phyloP scores from a whole-genome alignment of 2,329 filamentous ascomycete species.

The Sporothrix dimorphospora region DNA sequence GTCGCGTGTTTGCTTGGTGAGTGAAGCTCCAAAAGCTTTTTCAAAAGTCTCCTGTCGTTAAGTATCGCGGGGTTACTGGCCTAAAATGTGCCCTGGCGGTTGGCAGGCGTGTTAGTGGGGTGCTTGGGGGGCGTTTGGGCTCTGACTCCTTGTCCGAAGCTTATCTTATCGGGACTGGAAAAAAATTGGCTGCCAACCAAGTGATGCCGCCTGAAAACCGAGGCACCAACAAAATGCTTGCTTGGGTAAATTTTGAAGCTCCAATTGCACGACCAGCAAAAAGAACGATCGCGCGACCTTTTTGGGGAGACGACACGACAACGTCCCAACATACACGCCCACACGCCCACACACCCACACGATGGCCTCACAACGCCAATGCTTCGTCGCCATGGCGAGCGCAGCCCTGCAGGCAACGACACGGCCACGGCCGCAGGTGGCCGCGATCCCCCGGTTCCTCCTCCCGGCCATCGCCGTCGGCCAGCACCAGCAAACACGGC shows the following conservation, averaged over 20 bases:
- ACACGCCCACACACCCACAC: slow-evolving; percentile 30
- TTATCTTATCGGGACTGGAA: slow-evolving; percentile 32
- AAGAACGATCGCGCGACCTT: slow-evolving; percentile 14
- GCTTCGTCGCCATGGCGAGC: slow-evolving; percentile 58
- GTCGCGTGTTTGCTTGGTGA: slow-evolving; percentile 7
- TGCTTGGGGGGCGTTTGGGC: neutral
- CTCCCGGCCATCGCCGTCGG: slow-evolving; percentile 49
- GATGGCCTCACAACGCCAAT: slow-evolving; percentile 59
- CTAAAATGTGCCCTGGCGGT: slow-evolving; percentile 11
- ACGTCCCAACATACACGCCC: neutral
- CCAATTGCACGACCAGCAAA: slow-evolving; percentile 11
- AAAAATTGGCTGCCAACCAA: neutral
- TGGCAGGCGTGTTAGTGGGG: slow-evolving; percentile 17
- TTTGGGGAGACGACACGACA: neutral
- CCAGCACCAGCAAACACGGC: slow-evolving; percentile 51
- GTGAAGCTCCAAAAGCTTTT: slow-evolving; percentile 25
- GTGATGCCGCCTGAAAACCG: slow-evolving; percentile 26
- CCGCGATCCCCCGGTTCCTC: slow-evolving; percentile 54
- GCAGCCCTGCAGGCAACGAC: slow-evolving; percentile 49
- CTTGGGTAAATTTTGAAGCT: slow-evolving; percentile 26
- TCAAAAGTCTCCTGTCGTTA: neutral
- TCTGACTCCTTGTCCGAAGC: slow-evolving; percentile 16
- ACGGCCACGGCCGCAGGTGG: slow-evolving; percentile 47
- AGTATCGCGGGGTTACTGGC: slow-evolving; percentile 26
- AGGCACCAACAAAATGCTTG: slow-evolving; percentile 31